Evolutionary conservation across 352 stramenopile species (phyloP).

Genomic region (Globisporangium sylvaticum): DNA sequence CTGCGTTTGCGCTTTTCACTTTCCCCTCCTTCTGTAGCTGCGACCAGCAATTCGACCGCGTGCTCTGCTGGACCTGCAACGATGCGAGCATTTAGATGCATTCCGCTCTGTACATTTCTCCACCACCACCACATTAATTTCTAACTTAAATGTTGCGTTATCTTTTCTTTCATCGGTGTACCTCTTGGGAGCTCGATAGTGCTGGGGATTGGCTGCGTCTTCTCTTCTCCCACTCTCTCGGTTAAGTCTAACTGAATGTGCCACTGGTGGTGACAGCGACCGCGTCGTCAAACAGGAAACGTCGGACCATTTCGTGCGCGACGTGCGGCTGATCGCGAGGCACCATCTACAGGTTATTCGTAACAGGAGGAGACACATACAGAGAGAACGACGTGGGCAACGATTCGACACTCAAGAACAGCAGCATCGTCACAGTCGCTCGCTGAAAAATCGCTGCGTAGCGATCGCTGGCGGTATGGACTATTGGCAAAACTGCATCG

Average conservation of each 20-base stretch:
- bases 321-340: constrained; percentile 60
- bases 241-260: constrained; percentile 34
- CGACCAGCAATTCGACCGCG: constrained; percentile 72
- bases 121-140: not conserved
- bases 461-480: not conserved
- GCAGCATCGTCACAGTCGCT: constrained; percentile 21
- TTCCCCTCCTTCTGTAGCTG: constrained; percentile 26
- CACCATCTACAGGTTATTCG: constrained; percentile 55
- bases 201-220: not conserved
- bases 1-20: not conserved
- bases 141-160: constrained; percentile 18
- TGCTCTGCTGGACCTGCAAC: constrained; percentile 78
- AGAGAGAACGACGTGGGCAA: not conserved
- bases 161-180: not conserved
- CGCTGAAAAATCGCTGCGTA: not conserved
- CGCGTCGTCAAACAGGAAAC: constrained; percentile 32
- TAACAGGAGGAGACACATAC: not conserved
- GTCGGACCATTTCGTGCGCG: constrained; percentile 40
- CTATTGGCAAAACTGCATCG: constrained; percentile 9
- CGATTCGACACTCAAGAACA: not conserved
- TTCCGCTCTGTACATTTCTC: not conserved
- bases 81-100: constrained; percentile 19
- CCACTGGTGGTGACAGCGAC: not conserved
- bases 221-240: not conserved
- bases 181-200: not conserved